Evolutionary conservation across 2,329 filamentous ascomycete genomes (phyloP).

Genomic region (Capronia americana): DNA sequence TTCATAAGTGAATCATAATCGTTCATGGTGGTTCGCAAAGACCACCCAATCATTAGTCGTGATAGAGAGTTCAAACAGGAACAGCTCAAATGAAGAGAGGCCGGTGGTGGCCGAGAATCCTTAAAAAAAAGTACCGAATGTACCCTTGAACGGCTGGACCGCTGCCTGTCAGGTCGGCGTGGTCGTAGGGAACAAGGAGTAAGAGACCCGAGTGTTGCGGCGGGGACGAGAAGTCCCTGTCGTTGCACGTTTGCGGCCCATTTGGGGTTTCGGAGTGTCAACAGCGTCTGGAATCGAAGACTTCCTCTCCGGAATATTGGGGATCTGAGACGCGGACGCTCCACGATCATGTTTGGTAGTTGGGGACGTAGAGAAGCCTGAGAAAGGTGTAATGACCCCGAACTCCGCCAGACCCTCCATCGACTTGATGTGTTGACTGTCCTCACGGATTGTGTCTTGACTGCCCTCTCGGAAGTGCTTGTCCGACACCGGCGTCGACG

Average conservation of each 20-base stretch:
- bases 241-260: conserved; percentile 34
- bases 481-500: conserved; percentile 8
- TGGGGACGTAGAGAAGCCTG: conserved; percentile 14
- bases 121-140: conserved; percentile 6
- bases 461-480: conserved; percentile 31
- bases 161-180: conserved; percentile 14
- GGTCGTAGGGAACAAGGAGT: conserved; percentile 51
- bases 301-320: conserved; percentile 33
- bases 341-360: conserved; percentile 24
- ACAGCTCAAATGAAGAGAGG: background rate
- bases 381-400: background rate
- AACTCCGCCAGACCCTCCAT: background rate
- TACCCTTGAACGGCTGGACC: background rate
- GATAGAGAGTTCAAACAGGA: conserved; percentile 16
- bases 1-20: conserved; percentile 31
- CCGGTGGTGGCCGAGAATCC: background rate
- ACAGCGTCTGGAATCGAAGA: conserved; percentile 33
- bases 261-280: conserved; percentile 3
- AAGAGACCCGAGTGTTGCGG: conserved; percentile 47
- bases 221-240: conserved; percentile 34
- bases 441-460: conserved; percentile 35
- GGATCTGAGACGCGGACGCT: conserved; percentile 31
- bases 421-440: conserved; percentile 12
- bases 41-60: conserved; percentile 35
- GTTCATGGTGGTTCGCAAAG: conserved; percentile 23